phyloP scores from a whole-genome alignment of 148 eudicot species.

The Nepenthes gracilis region DNA sequence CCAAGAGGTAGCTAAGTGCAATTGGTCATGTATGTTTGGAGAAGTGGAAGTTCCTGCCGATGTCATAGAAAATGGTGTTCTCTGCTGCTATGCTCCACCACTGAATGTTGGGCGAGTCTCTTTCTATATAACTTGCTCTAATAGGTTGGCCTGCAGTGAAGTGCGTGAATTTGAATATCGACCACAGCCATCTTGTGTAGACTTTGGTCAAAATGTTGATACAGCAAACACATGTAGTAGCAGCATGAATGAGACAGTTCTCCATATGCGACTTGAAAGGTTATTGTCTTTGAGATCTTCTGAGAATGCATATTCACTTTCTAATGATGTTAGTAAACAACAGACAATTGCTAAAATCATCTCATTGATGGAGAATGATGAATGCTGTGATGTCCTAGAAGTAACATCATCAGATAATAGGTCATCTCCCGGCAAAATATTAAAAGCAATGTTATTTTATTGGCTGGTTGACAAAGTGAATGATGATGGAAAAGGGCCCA shows the following conservation, averaged over 20 bases:
- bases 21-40: slow-evolving; percentile 97
- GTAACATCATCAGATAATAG: background rate
- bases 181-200: background rate
- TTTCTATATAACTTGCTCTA: slow-evolving; percentile 83
- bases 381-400: too few species aligned
- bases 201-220: slow-evolving; percentile 24
- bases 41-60: slow-evolving; percentile 90
- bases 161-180: slow-evolving; percentile 86
- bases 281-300: slow-evolving; percentile 19
- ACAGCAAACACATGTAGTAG: slow-evolving; percentile 20
- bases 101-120: slow-evolving; percentile 78
- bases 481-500: slow-evolving; percentile 48
- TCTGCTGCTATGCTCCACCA: slow-evolving; percentile 66
- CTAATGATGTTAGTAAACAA: slow-evolving; percentile 13
- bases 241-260: slow-evolving; percentile 24
- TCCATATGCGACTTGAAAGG: slow-evolving; percentile 27
- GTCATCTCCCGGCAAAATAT: background rate
- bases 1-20: slow-evolving; percentile 40
- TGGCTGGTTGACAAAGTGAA: slow-evolving; percentile 39
- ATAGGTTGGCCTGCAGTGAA: slow-evolving; percentile 97
- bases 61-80: slow-evolving; percentile 54
- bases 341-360: slow-evolving; percentile 19
- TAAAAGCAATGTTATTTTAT: slow-evolving; percentile 35
- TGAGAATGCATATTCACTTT: slow-evolving; percentile 9
- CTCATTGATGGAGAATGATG: slow-evolving; percentile 11